Evolutionary conservation across 2,329 filamentous ascomycete genomes (phyloP).

Genomic region (Pyricularia grisea): DNA sequence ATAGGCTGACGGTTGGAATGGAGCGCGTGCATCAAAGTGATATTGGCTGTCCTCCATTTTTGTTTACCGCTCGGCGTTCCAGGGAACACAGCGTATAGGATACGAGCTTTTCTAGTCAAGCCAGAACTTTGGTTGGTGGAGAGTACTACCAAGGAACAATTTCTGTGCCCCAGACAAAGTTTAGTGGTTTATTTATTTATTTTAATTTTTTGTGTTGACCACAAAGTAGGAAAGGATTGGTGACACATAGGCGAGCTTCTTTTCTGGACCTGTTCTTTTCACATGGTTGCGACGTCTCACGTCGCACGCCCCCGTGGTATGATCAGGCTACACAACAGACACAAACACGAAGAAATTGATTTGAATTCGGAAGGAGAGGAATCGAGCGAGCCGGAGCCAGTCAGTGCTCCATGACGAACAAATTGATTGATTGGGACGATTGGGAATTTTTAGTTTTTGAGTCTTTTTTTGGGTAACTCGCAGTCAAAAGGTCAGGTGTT

Average conservation of each 20-base stretch:
- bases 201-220: not conserved
- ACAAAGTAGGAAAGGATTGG: not conserved
- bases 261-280: not conserved
- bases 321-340: not conserved
- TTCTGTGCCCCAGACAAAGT: too few relatives aligned
- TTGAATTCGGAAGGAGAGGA: not conserved
- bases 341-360: not conserved
- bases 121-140: too few relatives aligned
- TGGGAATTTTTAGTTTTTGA: not conserved
- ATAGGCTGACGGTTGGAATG: not conserved
- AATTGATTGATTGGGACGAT: not conserved
- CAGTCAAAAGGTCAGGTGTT: not conserved
- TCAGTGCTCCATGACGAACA: not conserved
- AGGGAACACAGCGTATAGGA: too few relatives aligned
- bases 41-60: not conserved
- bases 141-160: too few relatives aligned
- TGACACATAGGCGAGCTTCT: not conserved
- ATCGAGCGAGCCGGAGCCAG: not conserved
- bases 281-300: not conserved
- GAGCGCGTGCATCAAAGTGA: not conserved
- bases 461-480: not conserved
- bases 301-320: not conserved
- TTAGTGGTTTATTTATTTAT: too few relatives aligned
- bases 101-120: too few relatives aligned
- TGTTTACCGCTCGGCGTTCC: not conserved